These are phyloP conservation scores for Pythium pyrilobum DNA, from an alignment of 352 stramenopile genomes.

Conservation along the genomic window DNA sequence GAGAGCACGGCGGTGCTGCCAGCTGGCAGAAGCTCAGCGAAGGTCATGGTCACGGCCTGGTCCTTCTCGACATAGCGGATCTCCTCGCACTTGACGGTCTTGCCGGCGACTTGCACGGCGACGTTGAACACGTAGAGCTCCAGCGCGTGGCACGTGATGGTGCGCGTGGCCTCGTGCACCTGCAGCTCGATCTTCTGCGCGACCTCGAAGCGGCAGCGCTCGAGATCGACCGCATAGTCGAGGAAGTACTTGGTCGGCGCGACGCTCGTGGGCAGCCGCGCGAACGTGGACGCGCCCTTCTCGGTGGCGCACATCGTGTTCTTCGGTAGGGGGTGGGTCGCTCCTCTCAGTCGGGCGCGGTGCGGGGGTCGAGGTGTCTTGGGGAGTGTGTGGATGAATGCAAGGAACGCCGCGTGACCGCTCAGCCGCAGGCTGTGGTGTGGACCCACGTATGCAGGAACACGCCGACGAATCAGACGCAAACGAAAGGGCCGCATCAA, in stretches of 20 bases:
- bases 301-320: conserved; percentile 15
- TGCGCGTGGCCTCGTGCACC: conserved; percentile 51
- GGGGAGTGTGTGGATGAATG: conserved; percentile 4
- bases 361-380: neutral
- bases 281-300: conserved; percentile 32
- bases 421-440: too few relatives aligned
- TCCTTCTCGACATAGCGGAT: conserved; percentile 52
- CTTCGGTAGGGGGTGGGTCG: neutral
- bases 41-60: conserved; percentile 49
- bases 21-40: conserved; percentile 38
- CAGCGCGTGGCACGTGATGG: conserved; percentile 92
- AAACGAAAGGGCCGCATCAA: conserved; percentile 12
- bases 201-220: conserved; percentile 67
- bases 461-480: conserved; percentile 12
- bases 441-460: conserved; percentile 13
- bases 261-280: conserved; percentile 55
- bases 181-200: conserved; percentile 52
- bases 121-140: conserved; percentile 88
- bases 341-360: too few relatives aligned
- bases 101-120: conserved; percentile 34
- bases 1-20: conserved; percentile 25
- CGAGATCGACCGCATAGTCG: conserved; percentile 74
- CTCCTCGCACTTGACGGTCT: conserved; percentile 37
- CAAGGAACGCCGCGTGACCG: conserved; percentile 2
- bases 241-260: conserved; percentile 70